Evolutionary conservation across 1,139 yeast species (phyloP).

Genomic region (Geotrichum reessii): DNA sequence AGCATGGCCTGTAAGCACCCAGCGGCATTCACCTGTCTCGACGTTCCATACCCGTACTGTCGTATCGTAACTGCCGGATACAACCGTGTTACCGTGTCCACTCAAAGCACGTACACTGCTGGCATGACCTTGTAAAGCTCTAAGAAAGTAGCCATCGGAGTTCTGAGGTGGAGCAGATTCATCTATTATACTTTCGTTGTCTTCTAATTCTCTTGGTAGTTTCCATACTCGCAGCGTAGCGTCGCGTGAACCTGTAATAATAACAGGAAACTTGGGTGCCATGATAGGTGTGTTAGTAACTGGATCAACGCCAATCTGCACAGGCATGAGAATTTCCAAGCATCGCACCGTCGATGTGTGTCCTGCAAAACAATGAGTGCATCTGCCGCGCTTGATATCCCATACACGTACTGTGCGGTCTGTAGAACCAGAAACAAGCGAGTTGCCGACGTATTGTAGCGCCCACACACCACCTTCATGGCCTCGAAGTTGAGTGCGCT

Average conservation of each 20-base stretch:
- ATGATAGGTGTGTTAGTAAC: slow-evolving; percentile 53
- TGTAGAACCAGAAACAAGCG: slow-evolving; percentile 83
- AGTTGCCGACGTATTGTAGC: slow-evolving; percentile 68
- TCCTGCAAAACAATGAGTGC: slow-evolving; percentile 83
- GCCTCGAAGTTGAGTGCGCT: slow-evolving; percentile 52
- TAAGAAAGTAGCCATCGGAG: slow-evolving; percentile 55
- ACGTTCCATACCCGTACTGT: slow-evolving; percentile 54
- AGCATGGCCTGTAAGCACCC: slow-evolving; percentile 73
- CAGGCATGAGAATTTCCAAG: slow-evolving; percentile 72
- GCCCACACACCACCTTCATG: slow-evolving; percentile 99
- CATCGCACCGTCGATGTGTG: slow-evolving; percentile 93
- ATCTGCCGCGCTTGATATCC: slow-evolving; percentile 69
- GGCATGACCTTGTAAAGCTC: slow-evolving; percentile 78
- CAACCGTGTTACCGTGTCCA: slow-evolving; percentile 76
- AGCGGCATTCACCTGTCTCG: slow-evolving; percentile 51
- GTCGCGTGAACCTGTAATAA: slow-evolving; percentile 87
- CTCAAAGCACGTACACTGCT: slow-evolving; percentile 84
- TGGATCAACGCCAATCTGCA: slow-evolving; percentile 28
- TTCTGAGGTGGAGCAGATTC: slow-evolving; percentile 14
- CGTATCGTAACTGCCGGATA: slow-evolving; percentile 88
- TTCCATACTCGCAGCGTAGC: slow-evolving; percentile 86
- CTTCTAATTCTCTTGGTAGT: slow-evolving; percentile 45
- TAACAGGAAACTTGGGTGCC: slow-evolving; percentile 56
- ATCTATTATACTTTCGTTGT: slow-evolving; percentile 18
- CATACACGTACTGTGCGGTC: slow-evolving; percentile 88